Percentiles rank a stretch among this genome's conserved stretches.
Evolutionary conservation across 208 protist genomes (phyloP).

Genomic region (Lotmaria passim): DNA sequence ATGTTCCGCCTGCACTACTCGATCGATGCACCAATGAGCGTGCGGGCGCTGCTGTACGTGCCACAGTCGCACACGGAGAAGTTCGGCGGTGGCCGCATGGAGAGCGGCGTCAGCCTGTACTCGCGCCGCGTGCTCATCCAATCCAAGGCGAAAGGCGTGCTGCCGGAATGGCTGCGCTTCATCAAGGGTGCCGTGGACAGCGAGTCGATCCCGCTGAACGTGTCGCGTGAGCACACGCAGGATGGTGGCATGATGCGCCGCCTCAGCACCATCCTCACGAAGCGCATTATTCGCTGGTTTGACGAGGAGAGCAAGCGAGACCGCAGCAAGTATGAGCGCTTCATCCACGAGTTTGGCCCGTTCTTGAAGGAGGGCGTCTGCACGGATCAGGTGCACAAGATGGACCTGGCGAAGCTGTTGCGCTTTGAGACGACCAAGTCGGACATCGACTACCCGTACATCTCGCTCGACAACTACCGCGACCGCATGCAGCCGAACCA

Average conservation of each 20-base stretch:
- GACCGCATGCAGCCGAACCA: constrained; percentile 95
- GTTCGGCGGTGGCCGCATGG: constrained; percentile 95
- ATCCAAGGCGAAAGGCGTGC: constrained; percentile 92
- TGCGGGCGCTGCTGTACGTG: constrained; percentile 96
- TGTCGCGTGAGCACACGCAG: constrained; percentile 98
- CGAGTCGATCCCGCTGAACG: constrained; percentile 98
- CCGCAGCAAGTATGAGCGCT: constrained; percentile 91
- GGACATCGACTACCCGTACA: constrained; percentile 73
- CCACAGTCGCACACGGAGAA: constrained; percentile 97
- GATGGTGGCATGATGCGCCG: constrained; percentile 95
- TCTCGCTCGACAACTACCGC: constrained; percentile 96
- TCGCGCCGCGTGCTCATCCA: constrained; percentile 96
- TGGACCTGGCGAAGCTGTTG: constrained; percentile 94
- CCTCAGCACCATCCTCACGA: constrained; percentile 92
- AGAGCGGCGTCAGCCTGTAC: constrained; percentile 96
- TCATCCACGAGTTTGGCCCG: constrained; percentile 93
- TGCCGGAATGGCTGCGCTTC: constrained; percentile 98
- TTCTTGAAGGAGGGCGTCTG: constrained; percentile 98
- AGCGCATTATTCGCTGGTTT: constrained; percentile 92
- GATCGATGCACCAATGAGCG: constrained; percentile 95
- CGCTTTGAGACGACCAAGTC: constrained; percentile 91
- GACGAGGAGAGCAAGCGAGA: constrained; percentile 93
- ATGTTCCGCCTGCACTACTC: constrained; percentile 95
- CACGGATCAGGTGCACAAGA: constrained; percentile 95
- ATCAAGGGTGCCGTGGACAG: constrained; percentile 97